Percentiles rank a stretch among this genome's conserved stretches.
phyloP scores from a whole-genome alignment of 2,329 filamentous ascomycete genomes.

The Exophiala spinifera region DNA sequence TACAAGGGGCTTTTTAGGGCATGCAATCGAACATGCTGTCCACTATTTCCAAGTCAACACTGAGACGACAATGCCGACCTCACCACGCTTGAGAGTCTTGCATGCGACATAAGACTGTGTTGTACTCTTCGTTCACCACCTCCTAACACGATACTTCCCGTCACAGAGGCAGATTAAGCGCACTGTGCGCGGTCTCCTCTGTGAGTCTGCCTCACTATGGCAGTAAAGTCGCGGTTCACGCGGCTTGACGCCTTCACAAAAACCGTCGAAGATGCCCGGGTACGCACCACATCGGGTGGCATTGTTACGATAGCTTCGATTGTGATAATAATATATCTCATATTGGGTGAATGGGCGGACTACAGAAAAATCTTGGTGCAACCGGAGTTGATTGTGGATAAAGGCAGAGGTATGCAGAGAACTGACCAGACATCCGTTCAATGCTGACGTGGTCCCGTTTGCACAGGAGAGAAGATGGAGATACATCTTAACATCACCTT shows the following conservation, averaged over 20 bases:
- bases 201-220: constrained; percentile 55
- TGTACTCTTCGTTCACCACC: background rate
- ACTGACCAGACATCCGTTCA: too few species aligned
- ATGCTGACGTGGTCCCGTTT: background rate
- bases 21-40: constrained; percentile 14
- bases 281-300: constrained; percentile 92
- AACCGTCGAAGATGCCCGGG: constrained; percentile 94
- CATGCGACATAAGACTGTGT: background rate
- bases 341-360: constrained; percentile 94
- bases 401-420: constrained; percentile 72
- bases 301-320: constrained; percentile 91
- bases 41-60: constrained; percentile 1
- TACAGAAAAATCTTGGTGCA: constrained; percentile 82
- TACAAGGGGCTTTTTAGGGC: background rate
- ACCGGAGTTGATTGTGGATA: constrained; percentile 93
- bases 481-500: constrained; percentile 98
- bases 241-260: constrained; percentile 98
- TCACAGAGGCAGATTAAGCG: background rate
- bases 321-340: constrained; percentile 80
- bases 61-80: constrained; percentile 1
- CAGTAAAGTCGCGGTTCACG: constrained; percentile 88
- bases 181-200: background rate
- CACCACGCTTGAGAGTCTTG: background rate
- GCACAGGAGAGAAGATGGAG: constrained; percentile 90
- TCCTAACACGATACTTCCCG: background rate